Percentiles rank a stretch among this genome's conserved stretches.
Conservation (phyloP, 2,329 filamentous ascomycete species). For the Fusarium stilboides region DNA sequence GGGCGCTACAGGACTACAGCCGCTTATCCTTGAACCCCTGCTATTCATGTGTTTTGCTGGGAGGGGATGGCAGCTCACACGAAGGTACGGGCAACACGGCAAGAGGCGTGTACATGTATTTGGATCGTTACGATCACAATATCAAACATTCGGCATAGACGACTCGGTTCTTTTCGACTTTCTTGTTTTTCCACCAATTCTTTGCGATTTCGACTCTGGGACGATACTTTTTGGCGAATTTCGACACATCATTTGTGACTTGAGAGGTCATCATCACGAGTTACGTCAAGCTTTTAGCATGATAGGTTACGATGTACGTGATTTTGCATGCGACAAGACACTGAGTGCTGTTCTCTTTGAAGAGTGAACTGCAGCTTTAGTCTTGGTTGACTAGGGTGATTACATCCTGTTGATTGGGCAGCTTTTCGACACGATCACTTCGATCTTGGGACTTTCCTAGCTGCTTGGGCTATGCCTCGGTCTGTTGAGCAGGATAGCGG, state of each 20-base stretch:
- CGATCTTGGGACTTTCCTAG: background rate
- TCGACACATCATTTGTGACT: slow-evolving; percentile 22
- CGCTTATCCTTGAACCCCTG: slow-evolving; percentile 33
- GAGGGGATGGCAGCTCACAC: slow-evolving; percentile 32
- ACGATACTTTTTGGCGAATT: slow-evolving; percentile 34
- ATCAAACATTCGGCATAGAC: slow-evolving; percentile 50
- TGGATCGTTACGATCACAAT: slow-evolving; percentile 49
- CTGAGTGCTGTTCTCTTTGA: no score
- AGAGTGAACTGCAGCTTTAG: background rate
- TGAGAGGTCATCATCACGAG: slow-evolving; percentile 19
- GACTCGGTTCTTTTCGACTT: slow-evolving; percentile 42
- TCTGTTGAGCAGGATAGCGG: background rate
- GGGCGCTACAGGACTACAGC: slow-evolving; percentile 47
- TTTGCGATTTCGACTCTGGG: slow-evolving; percentile 36
- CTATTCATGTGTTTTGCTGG: slow-evolving; percentile 35
- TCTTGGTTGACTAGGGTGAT: slow-evolving; percentile 1
- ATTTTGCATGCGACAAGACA: background rate
- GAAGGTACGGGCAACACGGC: slow-evolving; percentile 34
- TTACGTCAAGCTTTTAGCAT: slow-evolving; percentile 28
- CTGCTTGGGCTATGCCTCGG: slow-evolving; percentile 3
- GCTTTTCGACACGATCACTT: slow-evolving; percentile 1
- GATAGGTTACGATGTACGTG: slow-evolving; percentile 33
- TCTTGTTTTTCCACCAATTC: slow-evolving; percentile 41
- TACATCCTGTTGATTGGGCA: slow-evolving; percentile 3
- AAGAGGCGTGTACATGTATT: slow-evolving; percentile 54